Evolutionary conservation across 345 rosid genomes (phyloP), one percentile per base, ranked within the genome.

Genomic region (Boechera retrofracta): DNA sequence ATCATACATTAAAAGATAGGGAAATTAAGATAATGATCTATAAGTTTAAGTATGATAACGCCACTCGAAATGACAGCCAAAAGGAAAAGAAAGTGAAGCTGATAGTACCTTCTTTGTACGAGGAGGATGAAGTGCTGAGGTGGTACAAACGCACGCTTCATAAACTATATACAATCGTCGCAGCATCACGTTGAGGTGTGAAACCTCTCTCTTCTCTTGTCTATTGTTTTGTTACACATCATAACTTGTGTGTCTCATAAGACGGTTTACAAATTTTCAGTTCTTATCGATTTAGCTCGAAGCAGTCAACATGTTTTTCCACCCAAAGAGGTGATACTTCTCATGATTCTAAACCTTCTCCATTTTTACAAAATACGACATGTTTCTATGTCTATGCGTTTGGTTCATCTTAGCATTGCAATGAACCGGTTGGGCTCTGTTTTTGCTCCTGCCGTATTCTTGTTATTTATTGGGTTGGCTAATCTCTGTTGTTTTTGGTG

Each of bases 81-180:
- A 41, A 59, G 11, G 41, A 5, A 62, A 51, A 33, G 54, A 78
- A 61, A 18, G 55, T 45, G 8, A 72, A 41, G 53, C 42, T 28
- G 39, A 15, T 58, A 62, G 29, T 90, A 90, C 96, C 96, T 81
- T 58, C 96, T 85, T 71, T 90, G 93, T 73, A 90, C 89, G 63
- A 90, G 83, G 36, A 91, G 87, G 71, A 90, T 90, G 76, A 90
- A 90, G 72, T 90, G 96, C 75, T 90, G 96, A 45, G 96, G 96
- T 38, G 96, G 93, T 36, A 90, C 96, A 83, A 90, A 90, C 24
- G 81, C 91, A 53, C 93, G 89, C 78, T 90, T 93, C 96, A 90
- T 90, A 81, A 68, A 90, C 96, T 55, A 90, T 16, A 16, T 16
- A 16, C 16, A 16, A 16, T 16, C 16, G 16, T 16, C 0, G 16